Evolutionary conservation across 805 yeast genomes (phyloP), one percentile per base, ranked within the genome.

Genomic region (Suhomyces pyralidae): DNA sequence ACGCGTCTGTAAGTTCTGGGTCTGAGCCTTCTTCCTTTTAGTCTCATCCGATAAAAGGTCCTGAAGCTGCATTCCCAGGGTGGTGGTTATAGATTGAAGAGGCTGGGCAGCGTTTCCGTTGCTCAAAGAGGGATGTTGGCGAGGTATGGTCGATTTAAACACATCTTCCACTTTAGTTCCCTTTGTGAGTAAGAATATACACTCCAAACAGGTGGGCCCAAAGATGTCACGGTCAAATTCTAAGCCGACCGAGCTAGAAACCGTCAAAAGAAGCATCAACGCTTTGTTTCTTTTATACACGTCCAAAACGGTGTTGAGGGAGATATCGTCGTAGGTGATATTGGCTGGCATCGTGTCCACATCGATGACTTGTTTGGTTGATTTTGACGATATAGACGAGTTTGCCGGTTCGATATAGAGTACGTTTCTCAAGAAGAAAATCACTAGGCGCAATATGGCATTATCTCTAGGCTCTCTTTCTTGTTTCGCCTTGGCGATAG

Each of bases 371-470:
- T 58, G 64, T 54, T 58, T 73, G 20, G 38, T 68, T 40, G 76
- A 76, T 46, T 77, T 77, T 1, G 73, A 68, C 2, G 82, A 70
- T 7, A 83, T 67, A 1, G 84, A 77, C 5, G 79, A 59, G 34
- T 79, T 82, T 1, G 87, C 83, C 0, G 92, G 93, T 58, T 86
- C 90, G 32, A 93, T 90, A 40, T 83, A 79, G 7, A 88, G 70
- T n/a, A 94, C 60, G 64, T 94, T 94, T 56, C 96, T 78, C 56
- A 91, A 78, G 62, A 94, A 82, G 48, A 81, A 82, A 14, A 92
- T 69, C 25, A 87, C 89, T 54, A 93, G 75, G 51, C 86, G 82
- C 46, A 94, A 67, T 12, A 92, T 79, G 44, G 85, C 85, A 53
- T 83, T 83, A 59, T 92, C 97, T 36, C 90, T 73, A 0, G 83